Evolutionary conservation across 495 filamentous ascomycete species (phyloP).

Genomic region (Pseudomonodictys pantanalensis): DNA sequence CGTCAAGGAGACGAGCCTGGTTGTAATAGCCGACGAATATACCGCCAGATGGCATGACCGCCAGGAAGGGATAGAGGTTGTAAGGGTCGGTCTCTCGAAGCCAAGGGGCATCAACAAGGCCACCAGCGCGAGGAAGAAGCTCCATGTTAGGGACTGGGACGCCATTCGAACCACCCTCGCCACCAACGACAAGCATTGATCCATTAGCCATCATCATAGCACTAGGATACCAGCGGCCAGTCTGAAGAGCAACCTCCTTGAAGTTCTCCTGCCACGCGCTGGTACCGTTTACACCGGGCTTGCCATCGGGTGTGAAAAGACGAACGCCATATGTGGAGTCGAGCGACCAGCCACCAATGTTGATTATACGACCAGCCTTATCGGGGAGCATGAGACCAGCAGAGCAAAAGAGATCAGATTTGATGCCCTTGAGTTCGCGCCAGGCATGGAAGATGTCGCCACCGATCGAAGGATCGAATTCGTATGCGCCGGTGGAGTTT

Average conservation of each 20-base stretch:
- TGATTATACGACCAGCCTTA: conserved; percentile 60
- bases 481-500: conserved; percentile 64
- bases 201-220: conserved; percentile 67
- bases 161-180: conserved; percentile 60
- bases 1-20: conserved; percentile 60
- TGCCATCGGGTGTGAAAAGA: conserved; percentile 61
- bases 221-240: conserved; percentile 64
- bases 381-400: conserved; percentile 60
- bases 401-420: conserved; percentile 65
- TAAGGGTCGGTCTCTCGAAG: conserved; percentile 62
- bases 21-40: conserved; percentile 68
- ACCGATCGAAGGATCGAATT: conserved; percentile 52
- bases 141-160: conserved; percentile 59
- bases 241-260: conserved; percentile 53
- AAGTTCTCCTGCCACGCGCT: conserved; percentile 68
- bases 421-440: conserved; percentile 61
- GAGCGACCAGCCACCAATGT: conserved; percentile 63
- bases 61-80: conserved; percentile 62
- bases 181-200: conserved; percentile 63
- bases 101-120: conserved; percentile 54
- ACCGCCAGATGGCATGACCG: conserved; percentile 57
- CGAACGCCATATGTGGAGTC: conserved; percentile 61
- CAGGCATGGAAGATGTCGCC: conserved; percentile 47
- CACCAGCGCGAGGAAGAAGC: conserved; percentile 50
- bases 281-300: conserved; percentile 49